Conservation (phyloP, 805 yeast species). For the Candida railenensis region DNA sequence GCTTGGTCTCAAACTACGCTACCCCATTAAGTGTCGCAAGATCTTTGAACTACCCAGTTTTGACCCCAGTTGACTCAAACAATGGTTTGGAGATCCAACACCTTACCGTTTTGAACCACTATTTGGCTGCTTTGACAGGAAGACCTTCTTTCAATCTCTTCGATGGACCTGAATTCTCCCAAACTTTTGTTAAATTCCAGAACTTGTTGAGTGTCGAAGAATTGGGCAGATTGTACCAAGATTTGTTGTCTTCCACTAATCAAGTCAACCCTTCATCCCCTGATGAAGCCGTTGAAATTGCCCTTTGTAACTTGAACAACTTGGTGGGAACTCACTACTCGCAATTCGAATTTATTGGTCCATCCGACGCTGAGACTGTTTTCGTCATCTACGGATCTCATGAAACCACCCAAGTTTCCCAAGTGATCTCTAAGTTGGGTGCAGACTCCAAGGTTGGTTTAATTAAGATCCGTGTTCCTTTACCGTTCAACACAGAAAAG, state of each 20-base stretch:
- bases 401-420: constrained; percentile 56
- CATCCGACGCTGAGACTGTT: constrained; percentile 61
- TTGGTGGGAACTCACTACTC: constrained; percentile 53
- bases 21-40: constrained; percentile 63
- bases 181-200: constrained; percentile 47
- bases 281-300: constrained; percentile 42
- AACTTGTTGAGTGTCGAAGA: constrained; percentile 44
- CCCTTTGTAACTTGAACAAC: constrained; percentile 50
- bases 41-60: constrained; percentile 60
- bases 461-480: constrained; percentile 70
- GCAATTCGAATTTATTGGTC: constrained; percentile 73
- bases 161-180: constrained; percentile 72
- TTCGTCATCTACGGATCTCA: constrained; percentile 78
- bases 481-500: constrained; percentile 69
- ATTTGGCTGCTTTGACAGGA: constrained; percentile 48
- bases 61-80: constrained; percentile 58
- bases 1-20: constrained; percentile 63
- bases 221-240: constrained; percentile 36
- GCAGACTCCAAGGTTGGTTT: constrained; percentile 53
- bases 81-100: constrained; percentile 62
- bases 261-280: constrained; percentile 23
- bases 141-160: constrained; percentile 69
- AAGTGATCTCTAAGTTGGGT: constrained; percentile 37
- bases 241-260: constrained; percentile 29
- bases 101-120: constrained; percentile 61